These are phyloP conservation scores for Colletotrichum tabaci DNA, from an alignment of 2,329 filamentous ascomycete species.

Conservation along the genomic window DNA sequence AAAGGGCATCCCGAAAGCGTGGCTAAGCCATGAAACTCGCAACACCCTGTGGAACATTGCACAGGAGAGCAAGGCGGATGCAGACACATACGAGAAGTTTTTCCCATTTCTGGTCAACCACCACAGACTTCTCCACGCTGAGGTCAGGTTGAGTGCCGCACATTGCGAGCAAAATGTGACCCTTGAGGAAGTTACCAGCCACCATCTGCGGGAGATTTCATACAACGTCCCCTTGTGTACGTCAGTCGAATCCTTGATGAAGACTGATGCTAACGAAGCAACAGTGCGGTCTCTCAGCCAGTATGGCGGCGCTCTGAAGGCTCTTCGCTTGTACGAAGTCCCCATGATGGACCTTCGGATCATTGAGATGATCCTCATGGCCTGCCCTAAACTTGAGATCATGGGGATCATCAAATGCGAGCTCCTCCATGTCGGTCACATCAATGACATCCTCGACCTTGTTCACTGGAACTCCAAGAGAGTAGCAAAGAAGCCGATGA, in stretches of 20 bases:
- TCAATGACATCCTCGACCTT: slow-evolving; percentile 42
- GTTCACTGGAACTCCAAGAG: slow-evolving; percentile 43
- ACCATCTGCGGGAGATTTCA: slow-evolving; percentile 17
- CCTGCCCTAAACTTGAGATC: slow-evolving; percentile 43
- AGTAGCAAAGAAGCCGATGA: slow-evolving; percentile 41
- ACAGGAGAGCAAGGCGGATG: neutral
- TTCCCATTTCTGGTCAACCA: neutral
- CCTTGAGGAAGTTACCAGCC: neutral
- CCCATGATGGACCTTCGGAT: slow-evolving; percentile 45
- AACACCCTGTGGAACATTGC: neutral
- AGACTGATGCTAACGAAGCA: slow-evolving; percentile 1
- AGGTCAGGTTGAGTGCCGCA: neutral
- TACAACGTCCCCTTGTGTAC: slow-evolving; percentile 26
- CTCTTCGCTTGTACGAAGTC: slow-evolving; percentile 47
- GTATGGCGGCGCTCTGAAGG: slow-evolving; percentile 41
- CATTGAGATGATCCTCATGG: slow-evolving; percentile 43
- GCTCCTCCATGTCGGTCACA: slow-evolving; percentile 47
- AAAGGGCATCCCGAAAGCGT: slow-evolving; percentile 11
- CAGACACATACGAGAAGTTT: neutral
- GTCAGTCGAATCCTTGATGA: neutral
- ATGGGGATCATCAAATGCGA: slow-evolving; percentile 50
- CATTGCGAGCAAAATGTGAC: neutral
- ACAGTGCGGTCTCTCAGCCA: slow-evolving; percentile 31
- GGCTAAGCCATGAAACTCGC: slow-evolving; percentile 10
- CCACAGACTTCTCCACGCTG: slow-evolving; percentile 1